phyloP scores from a whole-genome alignment of 805 yeast genomes.

The Spathaspora girioi region DNA sequence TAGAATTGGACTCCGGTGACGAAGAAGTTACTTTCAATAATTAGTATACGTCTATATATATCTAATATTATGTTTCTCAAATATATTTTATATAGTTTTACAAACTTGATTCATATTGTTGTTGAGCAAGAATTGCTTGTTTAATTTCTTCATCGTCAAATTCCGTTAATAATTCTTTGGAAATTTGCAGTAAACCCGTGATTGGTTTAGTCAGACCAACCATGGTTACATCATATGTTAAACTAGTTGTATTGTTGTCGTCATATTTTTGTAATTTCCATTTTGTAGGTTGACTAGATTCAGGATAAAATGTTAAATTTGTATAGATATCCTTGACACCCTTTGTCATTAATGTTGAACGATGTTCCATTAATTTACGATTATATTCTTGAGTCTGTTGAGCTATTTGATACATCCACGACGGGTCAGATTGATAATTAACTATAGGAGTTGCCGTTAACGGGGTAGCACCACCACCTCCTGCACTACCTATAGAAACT shows the following conservation, averaged over 20 bases:
- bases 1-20: slow-evolving; percentile 13
- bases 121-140: slow-evolving; percentile 62
- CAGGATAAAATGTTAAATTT: slow-evolving; percentile 74
- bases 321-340: slow-evolving; percentile 81
- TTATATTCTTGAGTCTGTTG: slow-evolving; percentile 73
- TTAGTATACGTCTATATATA: not conserved
- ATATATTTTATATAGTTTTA: slow-evolving; percentile 1
- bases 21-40: slow-evolving; percentile 11
- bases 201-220: slow-evolving; percentile 41
- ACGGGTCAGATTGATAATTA: slow-evolving; percentile 53
- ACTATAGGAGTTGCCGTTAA: slow-evolving; percentile 34
- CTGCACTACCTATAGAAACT: slow-evolving; percentile 15
- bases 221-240: slow-evolving; percentile 45
- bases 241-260: slow-evolving; percentile 21
- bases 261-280: slow-evolving; percentile 26
- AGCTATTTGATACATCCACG: slow-evolving; percentile 86
- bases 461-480: slow-evolving; percentile 18
- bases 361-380: slow-evolving; percentile 51
- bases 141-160: slow-evolving; percentile 50
- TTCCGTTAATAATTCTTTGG: slow-evolving; percentile 54
- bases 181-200: slow-evolving; percentile 68
- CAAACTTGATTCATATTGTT: slow-evolving; percentile 38
- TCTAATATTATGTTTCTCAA: not conserved
- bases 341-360: slow-evolving; percentile 50
- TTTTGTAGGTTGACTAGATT: slow-evolving; percentile 65